These are phyloP conservation scores for Hygrocybe coccinea DNA, from an alignment of 768 basidiomycete species.

Conservation along the genomic window DNA sequence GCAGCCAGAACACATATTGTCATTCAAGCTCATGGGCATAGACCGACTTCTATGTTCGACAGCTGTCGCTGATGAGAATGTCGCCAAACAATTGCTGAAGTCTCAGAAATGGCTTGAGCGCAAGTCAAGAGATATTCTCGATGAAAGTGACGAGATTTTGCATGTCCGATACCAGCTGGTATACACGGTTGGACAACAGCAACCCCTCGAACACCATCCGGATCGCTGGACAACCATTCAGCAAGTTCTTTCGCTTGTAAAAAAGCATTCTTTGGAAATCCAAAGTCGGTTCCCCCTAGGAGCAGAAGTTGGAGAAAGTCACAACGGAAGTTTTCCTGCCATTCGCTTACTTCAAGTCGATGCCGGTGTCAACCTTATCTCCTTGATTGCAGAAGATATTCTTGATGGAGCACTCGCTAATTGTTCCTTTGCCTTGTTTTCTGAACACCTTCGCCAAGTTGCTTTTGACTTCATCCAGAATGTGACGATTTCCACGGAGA, in stretches of 20 bases:
- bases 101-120: conserved; percentile 25
- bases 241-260: conserved; percentile 31
- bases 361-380: conserved; percentile 16
- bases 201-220: conserved; percentile 36
- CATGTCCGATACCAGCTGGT: conserved; percentile 45
- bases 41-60: conserved; percentile 26
- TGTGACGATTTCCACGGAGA: background rate
- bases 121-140: conserved; percentile 36
- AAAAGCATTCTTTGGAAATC: conserved; percentile 13
- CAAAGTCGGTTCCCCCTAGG: conserved; percentile 15
- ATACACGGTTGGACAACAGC: conserved; percentile 40
- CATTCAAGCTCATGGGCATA: conserved; percentile 44
- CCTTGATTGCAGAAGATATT: conserved; percentile 18
- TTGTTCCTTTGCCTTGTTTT: conserved; percentile 17
- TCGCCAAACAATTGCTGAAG: conserved; percentile 20
- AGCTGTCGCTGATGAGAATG: background rate
- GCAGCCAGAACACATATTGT: conserved; percentile 54
- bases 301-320: conserved; percentile 14
- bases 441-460: conserved; percentile 12
- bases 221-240: conserved; percentile 41
- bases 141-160: conserved; percentile 48
- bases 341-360: conserved; percentile 18
- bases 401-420: conserved; percentile 17
- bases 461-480: conserved; percentile 23
- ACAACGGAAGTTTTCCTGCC: conserved; percentile 6